Conservation (phyloP, 208 protist species). For the Leptomonas seymouri region DNA sequence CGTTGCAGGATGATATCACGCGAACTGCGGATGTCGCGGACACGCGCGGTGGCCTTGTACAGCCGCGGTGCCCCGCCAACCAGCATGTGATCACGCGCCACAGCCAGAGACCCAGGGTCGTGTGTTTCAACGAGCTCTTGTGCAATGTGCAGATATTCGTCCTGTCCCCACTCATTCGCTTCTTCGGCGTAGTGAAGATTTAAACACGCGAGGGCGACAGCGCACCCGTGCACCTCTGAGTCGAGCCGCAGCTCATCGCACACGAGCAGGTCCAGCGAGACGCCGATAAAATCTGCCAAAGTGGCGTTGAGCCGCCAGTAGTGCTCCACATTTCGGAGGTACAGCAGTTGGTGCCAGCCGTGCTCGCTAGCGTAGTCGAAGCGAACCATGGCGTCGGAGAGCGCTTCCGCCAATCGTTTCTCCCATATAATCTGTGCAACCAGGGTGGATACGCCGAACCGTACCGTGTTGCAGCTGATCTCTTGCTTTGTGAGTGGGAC, state of each 20-base stretch:
- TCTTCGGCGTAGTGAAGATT: slow-evolving; percentile 77
- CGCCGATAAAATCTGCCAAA: slow-evolving; percentile 79
- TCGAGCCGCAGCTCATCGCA: slow-evolving; percentile 49
- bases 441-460: slow-evolving; percentile 54
- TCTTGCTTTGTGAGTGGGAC: slow-evolving; percentile 48
- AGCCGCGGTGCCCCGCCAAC: slow-evolving; percentile 43
- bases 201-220: slow-evolving; percentile 86
- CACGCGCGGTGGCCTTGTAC: slow-evolving; percentile 35
- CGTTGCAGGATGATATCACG: slow-evolving; percentile 63
- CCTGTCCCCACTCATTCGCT: slow-evolving; percentile 61
- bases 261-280: slow-evolving; percentile 40
- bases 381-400: slow-evolving; percentile 59
- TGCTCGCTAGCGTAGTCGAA: slow-evolving; percentile 77
- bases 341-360: slow-evolving; percentile 89
- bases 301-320: slow-evolving; percentile 74
- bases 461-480: slow-evolving; percentile 47
- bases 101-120: slow-evolving; percentile 44
- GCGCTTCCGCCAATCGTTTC: slow-evolving; percentile 49
- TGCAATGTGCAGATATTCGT: slow-evolving; percentile 56
- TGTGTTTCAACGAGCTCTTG: slow-evolving; percentile 51
- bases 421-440: slow-evolving; percentile 81
- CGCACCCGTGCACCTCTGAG: slow-evolving; percentile 80
- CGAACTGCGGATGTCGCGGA: slow-evolving; percentile 65
- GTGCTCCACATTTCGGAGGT: slow-evolving; percentile 82
- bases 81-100: slow-evolving; percentile 66